Conservation (phyloP, 371 early-diverging fungal genomes). For the Mycotypha africana region DNA sequence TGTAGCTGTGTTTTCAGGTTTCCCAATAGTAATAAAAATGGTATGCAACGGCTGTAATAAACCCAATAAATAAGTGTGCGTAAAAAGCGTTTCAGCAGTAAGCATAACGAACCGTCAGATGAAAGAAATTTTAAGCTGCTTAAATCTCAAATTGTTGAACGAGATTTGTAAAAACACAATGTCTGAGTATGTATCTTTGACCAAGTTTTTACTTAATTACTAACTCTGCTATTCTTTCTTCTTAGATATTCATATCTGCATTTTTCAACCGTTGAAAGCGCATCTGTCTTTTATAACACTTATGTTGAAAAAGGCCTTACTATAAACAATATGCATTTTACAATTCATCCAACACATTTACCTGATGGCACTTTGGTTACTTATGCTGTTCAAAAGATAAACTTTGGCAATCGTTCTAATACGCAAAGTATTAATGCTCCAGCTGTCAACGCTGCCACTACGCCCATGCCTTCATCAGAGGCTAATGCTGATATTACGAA, state of each 20-base stretch:
- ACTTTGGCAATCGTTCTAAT: slow-evolving; percentile 5
- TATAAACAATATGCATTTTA: slow-evolving; percentile 3
- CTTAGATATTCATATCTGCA: slow-evolving; percentile 10
- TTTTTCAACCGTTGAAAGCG: slow-evolving; percentile 8
- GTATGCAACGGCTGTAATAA: slow-evolving; percentile 6
- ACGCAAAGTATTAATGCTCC: slow-evolving; percentile 3
- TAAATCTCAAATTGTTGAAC: slow-evolving; percentile 7
- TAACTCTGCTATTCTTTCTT: slow-evolving; percentile 9
- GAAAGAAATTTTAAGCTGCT: slow-evolving; percentile 1
- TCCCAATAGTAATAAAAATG: slow-evolving; percentile 6
- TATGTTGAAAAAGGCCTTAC: slow-evolving; percentile 8
- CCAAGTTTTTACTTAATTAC: slow-evolving; percentile 11
- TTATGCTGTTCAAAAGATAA: slow-evolving; percentile 6
- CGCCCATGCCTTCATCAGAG: no score
- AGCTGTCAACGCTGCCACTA: slow-evolving; percentile 2
- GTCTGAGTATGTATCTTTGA: slow-evolving; percentile 11
- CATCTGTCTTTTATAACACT: slow-evolving; percentile 9
- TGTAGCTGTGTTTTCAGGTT: no score
- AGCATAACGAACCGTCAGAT: slow-evolving; percentile 1
- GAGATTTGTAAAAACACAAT: slow-evolving; percentile 5
- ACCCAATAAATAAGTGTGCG: slow-evolving; percentile 6
- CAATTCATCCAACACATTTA: slow-evolving; percentile 6
- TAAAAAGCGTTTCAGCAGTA: slow-evolving; percentile 5
- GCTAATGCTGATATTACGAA: no score
- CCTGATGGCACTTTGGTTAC: slow-evolving; percentile 6